A percentile compares a stretch with the other conserved stretches of the same genome.
Evolutionary conservation across 2,329 filamentous ascomycete species (phyloP).

Genomic region (Fusarium equiseti): DNA sequence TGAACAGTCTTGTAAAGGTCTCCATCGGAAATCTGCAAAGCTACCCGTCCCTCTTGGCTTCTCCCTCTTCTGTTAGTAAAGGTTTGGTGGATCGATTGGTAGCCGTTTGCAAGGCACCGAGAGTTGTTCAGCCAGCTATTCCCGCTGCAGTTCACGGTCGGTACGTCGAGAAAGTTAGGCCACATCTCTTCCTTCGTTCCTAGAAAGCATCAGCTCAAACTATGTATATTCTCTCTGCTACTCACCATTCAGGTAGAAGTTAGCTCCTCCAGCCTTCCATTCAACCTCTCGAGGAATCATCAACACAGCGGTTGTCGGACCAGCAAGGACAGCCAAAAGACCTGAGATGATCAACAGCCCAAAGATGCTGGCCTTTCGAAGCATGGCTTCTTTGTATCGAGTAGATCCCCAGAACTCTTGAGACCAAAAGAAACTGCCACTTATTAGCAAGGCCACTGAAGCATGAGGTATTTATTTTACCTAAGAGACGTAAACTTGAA

Average conservation of each 20-base stretch:
- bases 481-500: not conserved
- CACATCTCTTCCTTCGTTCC: not conserved
- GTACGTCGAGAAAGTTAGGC: not conserved
- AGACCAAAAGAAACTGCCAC: not conserved
- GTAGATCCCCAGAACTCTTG: not conserved
- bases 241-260: not conserved
- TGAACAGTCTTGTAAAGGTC: not conserved
- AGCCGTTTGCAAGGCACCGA: not conserved
- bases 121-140: not conserved
- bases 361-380: not conserved
- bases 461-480: too few species aligned
- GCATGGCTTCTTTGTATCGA: not conserved
- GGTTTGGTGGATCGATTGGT: not conserved
- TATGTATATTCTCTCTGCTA: too few species aligned
- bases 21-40: not conserved
- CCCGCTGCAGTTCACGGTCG: not conserved
- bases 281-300: not conserved
- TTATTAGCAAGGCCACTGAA: not conserved
- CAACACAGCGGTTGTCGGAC: not conserved
- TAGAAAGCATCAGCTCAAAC: not conserved
- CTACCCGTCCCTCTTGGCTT: rapidly evolving
- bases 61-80: not conserved
- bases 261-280: not conserved
- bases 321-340: not conserved
- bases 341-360: not conserved